Evolutionary conservation across 2,329 filamentous ascomycete species (phyloP).

Genomic region (Venturia aucupariae): DNA sequence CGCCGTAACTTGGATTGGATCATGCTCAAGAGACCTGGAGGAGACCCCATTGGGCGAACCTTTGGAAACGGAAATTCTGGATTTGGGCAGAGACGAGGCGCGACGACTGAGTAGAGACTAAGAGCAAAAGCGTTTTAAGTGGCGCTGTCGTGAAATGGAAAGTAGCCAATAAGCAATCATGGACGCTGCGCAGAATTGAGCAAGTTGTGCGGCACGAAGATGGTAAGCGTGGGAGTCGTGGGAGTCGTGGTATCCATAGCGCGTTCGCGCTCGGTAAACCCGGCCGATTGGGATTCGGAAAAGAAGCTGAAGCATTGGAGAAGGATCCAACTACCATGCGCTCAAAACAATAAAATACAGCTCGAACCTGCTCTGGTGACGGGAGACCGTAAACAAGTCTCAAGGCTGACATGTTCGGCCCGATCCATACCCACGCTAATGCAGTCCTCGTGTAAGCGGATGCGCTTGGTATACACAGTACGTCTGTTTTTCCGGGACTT

Average conservation of each 20-base stretch:
- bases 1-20: not conserved
- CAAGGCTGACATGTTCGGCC: not conserved
- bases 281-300: not conserved
- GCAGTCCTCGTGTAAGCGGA: too few species aligned
- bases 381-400: not conserved
- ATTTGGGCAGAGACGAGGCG: not conserved
- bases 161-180: not conserved
- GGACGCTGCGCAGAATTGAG: constrained; percentile 6
- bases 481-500: not conserved
- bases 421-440: not conserved
- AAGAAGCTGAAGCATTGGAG: not conserved
- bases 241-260: too few species aligned
- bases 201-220: constrained; percentile 3
- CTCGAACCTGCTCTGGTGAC: not conserved
- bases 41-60: not conserved
- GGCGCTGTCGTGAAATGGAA: not conserved
- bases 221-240: not conserved
- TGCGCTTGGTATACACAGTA: too few species aligned
- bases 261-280: not conserved
- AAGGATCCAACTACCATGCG: not conserved
- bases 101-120: not conserved
- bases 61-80: not conserved
- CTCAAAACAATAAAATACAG: not conserved
- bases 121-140: not conserved
- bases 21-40: not conserved